phyloP scores from a whole-genome alignment of 129 eudicot genomes.

The Deinandra increscens region DNA sequence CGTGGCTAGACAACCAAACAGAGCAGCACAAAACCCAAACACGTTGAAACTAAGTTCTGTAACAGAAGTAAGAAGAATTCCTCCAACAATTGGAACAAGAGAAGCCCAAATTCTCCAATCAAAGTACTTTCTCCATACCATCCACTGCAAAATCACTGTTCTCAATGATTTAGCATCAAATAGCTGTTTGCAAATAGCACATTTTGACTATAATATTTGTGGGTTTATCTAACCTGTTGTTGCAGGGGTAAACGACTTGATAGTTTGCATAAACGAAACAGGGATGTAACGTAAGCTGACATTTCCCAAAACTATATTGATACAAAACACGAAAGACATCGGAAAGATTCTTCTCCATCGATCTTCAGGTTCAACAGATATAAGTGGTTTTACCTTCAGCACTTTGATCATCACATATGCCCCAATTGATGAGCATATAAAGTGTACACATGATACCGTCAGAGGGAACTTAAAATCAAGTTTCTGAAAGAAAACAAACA shows the following conservation, averaged over 20 bases:
- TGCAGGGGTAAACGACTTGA: conserved; percentile 97
- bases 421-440: conserved; percentile 88
- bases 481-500: conserved; percentile 49
- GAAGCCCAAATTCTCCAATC: conserved; percentile 96
- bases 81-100: conserved; percentile 91
- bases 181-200: background rate
- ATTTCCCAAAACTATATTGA: conserved; percentile 90
- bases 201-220: background rate
- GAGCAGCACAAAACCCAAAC: conserved; percentile 93
- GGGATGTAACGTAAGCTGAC: conserved; percentile 97
- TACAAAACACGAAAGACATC: conserved; percentile 93
- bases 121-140: conserved; percentile 87
- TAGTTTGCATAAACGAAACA: conserved; percentile 96
- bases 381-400: conserved; percentile 83
- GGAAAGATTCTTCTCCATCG: conserved; percentile 97
- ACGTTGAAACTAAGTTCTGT: conserved; percentile 90
- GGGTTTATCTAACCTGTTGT: conserved; percentile 72
- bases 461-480: conserved; percentile 93
- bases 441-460: conserved; percentile 88
- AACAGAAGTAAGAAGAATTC: conserved; percentile 87
- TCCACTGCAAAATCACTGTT: conserved; percentile 96
- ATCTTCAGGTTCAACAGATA: conserved; percentile 83
- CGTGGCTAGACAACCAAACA: conserved; percentile 94
- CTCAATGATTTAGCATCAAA: conserved; percentile 24
- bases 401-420: conserved; percentile 78